These are phyloP conservation scores for Phaeolepiota aurea DNA, from an alignment of 768 basidiomycete species.

Conservation along the genomic window DNA sequence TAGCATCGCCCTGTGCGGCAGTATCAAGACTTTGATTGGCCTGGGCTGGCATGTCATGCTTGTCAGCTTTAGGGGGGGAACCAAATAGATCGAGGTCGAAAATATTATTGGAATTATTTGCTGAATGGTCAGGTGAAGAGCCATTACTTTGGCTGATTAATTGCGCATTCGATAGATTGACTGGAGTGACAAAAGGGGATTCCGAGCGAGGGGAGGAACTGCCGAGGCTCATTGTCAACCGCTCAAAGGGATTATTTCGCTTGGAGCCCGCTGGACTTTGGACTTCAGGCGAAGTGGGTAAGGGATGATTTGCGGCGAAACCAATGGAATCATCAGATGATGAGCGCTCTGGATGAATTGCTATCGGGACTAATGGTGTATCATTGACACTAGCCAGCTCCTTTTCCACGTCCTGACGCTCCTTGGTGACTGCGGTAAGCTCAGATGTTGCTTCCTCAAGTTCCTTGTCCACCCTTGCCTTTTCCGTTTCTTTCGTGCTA, in stretches of 20 bases:
- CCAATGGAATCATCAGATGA: constrained; percentile 40
- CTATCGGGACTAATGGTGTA: neutral
- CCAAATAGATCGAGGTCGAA: neutral
- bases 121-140: constrained; percentile 12
- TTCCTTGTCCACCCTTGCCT: constrained; percentile 62
- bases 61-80: neutral
- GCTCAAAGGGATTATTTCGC: constrained; percentile 91
- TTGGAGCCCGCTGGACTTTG: constrained; percentile 43
- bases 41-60: neutral
- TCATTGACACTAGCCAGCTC: constrained; percentile 26
- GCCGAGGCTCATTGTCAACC: constrained; percentile 43
- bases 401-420: constrained; percentile 47
- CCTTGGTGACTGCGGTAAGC: constrained; percentile 38
- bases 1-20: no score
- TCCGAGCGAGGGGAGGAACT: constrained; percentile 40
- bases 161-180: constrained; percentile 24
- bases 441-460: constrained; percentile 58
- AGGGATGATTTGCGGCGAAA: constrained; percentile 62
- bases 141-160: constrained; percentile 21
- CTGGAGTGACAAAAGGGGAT: constrained; percentile 54
- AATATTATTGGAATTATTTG: constrained; percentile 25
- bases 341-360: constrained; percentile 14
- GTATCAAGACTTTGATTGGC: no score
- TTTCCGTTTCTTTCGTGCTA: constrained; percentile 72
- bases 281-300: constrained; percentile 63